Percentiles rank a stretch among this genome's conserved stretches.
phyloP scores from a whole-genome alignment of 2,329 filamentous ascomycete genomes.

The Neoscytalidium dimidiatum region DNA sequence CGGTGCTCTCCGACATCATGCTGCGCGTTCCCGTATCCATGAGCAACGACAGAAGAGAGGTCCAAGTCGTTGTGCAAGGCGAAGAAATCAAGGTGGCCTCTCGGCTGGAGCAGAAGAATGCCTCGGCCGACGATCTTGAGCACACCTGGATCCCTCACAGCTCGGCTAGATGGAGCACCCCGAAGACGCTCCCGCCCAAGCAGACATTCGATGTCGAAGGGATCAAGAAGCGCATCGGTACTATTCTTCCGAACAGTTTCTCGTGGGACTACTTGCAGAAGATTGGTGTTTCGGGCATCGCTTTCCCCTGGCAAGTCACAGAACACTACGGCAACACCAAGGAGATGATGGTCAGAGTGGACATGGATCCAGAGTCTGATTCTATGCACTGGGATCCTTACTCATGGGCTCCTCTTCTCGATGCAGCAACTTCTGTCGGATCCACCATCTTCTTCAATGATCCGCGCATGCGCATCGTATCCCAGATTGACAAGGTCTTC shows the following conservation, averaged over 20 bases:
- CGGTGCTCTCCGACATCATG: conserved; percentile 34
- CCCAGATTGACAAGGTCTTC: conserved; percentile 32
- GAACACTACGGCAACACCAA: conserved; percentile 41
- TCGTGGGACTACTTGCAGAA: conserved; percentile 41
- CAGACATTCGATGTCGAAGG: conserved; percentile 27
- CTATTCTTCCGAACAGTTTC: conserved; percentile 35
- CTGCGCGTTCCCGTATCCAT: conserved; percentile 42
- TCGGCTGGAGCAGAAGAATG: conserved; percentile 25
- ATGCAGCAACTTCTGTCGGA: conserved; percentile 46
- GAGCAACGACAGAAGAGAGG: conserved; percentile 32
- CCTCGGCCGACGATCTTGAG: conserved; percentile 5
- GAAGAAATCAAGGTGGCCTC: conserved; percentile 38
- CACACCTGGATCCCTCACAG: conserved; percentile 39
- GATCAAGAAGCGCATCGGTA: conserved; percentile 31
- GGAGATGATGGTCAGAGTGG: conserved; percentile 46
- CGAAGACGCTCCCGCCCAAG: not conserved
- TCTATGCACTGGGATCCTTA: conserved; percentile 29
- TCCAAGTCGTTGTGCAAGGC: conserved; percentile 40
- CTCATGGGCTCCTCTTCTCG: conserved; percentile 45
- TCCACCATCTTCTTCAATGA: conserved; percentile 43
- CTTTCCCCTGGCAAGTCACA: conserved; percentile 44
- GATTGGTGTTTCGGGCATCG: conserved; percentile 45
- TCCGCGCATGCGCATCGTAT: conserved; percentile 41
- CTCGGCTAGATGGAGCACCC: conserved; percentile 22
- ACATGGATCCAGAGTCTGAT: conserved; percentile 31